Conservation (phyloP, 345 rosid genomes). For the Physaria fendleri region DNA sequence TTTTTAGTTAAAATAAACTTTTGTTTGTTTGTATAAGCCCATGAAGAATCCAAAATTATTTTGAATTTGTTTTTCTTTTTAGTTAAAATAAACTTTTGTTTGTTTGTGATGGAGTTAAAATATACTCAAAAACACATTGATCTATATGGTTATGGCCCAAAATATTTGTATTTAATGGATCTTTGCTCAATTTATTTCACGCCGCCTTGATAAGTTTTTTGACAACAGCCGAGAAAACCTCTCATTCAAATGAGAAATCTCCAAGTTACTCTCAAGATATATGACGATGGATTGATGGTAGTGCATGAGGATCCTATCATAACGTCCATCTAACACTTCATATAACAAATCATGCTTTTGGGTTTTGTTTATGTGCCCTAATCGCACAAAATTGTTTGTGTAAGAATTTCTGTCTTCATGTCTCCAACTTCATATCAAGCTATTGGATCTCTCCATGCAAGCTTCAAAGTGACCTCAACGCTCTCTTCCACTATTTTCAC, state of each 20-base stretch:
- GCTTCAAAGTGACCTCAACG: constrained; percentile 16
- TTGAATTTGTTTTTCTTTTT: no score
- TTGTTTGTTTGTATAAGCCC: no score
- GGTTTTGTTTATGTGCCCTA: neutral
- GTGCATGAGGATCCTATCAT: neutral
- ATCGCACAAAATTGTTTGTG: constrained; percentile 6
- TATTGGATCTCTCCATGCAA: constrained; percentile 12
- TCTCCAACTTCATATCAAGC: constrained; percentile 6
- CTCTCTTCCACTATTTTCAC: constrained; percentile 30
- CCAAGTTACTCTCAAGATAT: constrained; percentile 4
- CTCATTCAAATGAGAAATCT: neutral
- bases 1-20: no score
- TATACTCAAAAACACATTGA: no score
- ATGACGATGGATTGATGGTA: neutral
- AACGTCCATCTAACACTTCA: constrained; percentile 2
- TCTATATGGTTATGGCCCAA: no score
- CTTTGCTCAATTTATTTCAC: no score
- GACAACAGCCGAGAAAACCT: no score
- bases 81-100: no score
- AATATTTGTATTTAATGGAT: neutral
- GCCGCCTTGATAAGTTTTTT: no score
- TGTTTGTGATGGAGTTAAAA: no score
- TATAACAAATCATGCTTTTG: constrained; percentile 6
- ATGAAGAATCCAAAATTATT: no score
- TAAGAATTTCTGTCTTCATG: neutral